These are phyloP conservation scores for Xylaria sp. DNA, from an alignment of 2,329 filamentous ascomycete species.

Conservation along the genomic window DNA sequence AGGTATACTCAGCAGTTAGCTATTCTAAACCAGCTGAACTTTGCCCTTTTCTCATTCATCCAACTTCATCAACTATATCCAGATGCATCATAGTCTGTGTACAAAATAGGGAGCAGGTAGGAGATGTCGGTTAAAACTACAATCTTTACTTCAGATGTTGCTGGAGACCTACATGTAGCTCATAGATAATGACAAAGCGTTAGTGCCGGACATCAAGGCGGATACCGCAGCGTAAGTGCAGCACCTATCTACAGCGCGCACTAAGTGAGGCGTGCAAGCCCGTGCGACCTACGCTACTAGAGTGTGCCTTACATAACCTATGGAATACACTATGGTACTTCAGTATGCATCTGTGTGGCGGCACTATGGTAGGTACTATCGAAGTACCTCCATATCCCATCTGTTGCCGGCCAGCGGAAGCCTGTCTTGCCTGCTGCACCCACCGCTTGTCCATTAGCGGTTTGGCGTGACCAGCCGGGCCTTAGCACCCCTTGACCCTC, in stretches of 20 bases:
- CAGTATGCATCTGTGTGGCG: not conserved
- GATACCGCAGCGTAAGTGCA: not conserved
- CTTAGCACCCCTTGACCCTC: constrained; percentile 44
- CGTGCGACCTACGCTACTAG: not conserved
- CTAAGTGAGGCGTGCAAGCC: constrained; percentile 12
- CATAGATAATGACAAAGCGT: not conserved
- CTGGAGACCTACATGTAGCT: no score
- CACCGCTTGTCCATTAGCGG: constrained; percentile 29
- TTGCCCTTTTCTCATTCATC: no score
- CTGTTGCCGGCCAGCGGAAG: constrained; percentile 12
- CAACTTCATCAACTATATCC: no score
- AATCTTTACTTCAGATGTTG: no score
- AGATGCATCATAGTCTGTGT: not conserved
- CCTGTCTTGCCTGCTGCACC: constrained; percentile 9
- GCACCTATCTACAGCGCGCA: not conserved
- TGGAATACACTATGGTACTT: not conserved
- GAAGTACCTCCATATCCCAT: not conserved
- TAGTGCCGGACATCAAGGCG: not conserved
- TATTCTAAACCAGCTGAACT: not conserved
- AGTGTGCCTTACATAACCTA: not conserved
- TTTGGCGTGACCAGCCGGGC: constrained; percentile 33
- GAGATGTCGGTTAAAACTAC: not conserved
- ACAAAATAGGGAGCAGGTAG: not conserved
- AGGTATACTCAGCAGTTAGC: not conserved
- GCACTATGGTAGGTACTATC: not conserved